A percentile compares a stretch with the other conserved stretches of the same genome.
phyloP scores from a whole-genome alignment of 2,329 filamentous ascomycete genomes.

The Botrytis byssoidea region DNA sequence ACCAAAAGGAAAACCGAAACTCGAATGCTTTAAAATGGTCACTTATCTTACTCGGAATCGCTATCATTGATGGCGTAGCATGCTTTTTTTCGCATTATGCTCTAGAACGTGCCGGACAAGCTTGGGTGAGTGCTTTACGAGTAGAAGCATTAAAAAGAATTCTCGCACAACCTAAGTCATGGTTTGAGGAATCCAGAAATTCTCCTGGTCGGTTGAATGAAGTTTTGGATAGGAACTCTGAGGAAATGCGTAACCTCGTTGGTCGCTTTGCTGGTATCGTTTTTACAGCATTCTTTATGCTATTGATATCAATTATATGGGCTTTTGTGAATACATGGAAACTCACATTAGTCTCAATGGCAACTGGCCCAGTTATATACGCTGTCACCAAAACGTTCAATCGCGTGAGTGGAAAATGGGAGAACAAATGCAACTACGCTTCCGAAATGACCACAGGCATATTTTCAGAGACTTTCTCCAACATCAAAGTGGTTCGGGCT shows the following conservation, averaged over 20 bases:
- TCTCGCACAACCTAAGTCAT: slow-evolving; percentile 71
- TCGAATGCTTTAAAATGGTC: slow-evolving; percentile 55
- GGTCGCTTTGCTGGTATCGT: slow-evolving; percentile 73
- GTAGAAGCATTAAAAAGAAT: slow-evolving; percentile 66
- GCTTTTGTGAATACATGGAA: slow-evolving; percentile 74
- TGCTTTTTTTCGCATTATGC: slow-evolving; percentile 68
- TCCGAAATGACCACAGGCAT: slow-evolving; percentile 59
- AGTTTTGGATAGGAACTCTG: slow-evolving; percentile 75
- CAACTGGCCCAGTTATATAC: slow-evolving; percentile 66
- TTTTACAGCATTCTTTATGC: slow-evolving; percentile 66
- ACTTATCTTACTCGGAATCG: slow-evolving; percentile 65
- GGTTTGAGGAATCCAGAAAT: slow-evolving; percentile 73
- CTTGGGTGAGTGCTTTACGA: slow-evolving; percentile 74
- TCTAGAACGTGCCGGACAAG: slow-evolving; percentile 68
- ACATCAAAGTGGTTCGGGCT: slow-evolving; percentile 75
- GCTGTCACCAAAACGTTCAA: slow-evolving; percentile 65
- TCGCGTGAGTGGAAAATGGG: slow-evolving; percentile 67
- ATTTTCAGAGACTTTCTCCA: slow-evolving; percentile 72
- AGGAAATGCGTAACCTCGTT: slow-evolving; percentile 83
- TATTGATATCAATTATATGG: slow-evolving; percentile 70
- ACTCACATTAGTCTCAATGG: slow-evolving; percentile 73
- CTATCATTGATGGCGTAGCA: slow-evolving; percentile 62
- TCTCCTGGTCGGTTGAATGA: slow-evolving; percentile 63
- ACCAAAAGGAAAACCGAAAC: slow-evolving; percentile 42
- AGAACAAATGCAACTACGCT: slow-evolving; percentile 63